Evolutionary conservation across 1,284 basidiomycete genomes (phyloP).

Genomic region (Puccinia sorghi): DNA sequence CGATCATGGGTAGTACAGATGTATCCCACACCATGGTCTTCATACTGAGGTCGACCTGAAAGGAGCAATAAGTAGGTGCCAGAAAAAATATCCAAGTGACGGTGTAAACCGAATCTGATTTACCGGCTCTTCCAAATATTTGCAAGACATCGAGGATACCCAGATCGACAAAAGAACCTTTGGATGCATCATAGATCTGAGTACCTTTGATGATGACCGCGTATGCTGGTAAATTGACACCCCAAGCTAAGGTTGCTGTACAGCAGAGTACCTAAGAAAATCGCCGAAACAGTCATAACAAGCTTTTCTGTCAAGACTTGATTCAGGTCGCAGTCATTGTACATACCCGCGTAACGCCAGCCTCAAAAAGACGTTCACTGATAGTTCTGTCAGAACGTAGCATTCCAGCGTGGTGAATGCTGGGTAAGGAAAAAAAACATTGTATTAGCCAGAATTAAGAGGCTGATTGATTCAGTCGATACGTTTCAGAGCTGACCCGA

Average conservation of each 20-base stretch:
- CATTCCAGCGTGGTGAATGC: conserved; percentile 99
- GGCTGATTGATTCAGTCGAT: background rate
- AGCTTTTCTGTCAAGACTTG: background rate
- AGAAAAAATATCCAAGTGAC: background rate
- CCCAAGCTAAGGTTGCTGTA: conserved; percentile 98
- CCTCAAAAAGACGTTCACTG: conserved; percentile 93
- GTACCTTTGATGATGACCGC: conserved; percentile 97
- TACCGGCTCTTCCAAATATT: conserved; percentile 92
- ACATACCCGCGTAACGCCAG: conserved; percentile 80
- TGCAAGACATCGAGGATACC: conserved; percentile 93
- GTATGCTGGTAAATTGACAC: conserved; percentile 97
- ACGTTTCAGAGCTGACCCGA: conserved; percentile 62
- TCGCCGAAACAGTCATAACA: background rate
- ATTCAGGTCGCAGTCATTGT: background rate
- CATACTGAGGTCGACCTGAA: conserved; percentile 82
- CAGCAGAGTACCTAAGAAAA: conserved; percentile 83
- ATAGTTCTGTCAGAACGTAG: conserved; percentile 88
- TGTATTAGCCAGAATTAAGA: background rate
- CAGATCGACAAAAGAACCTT: conserved; percentile 86
- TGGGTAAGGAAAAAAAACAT: conserved; percentile 89
- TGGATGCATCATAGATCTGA: conserved; percentile 86
- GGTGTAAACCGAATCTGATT: background rate
- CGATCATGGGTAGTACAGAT: conserved; percentile 95
- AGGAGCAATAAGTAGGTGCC: background rate
- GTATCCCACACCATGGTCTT: conserved; percentile 92